Evolutionary conservation across 108 stramenopile species (phyloP).

Genomic region (Aureococcus anophagefferens): DNA sequence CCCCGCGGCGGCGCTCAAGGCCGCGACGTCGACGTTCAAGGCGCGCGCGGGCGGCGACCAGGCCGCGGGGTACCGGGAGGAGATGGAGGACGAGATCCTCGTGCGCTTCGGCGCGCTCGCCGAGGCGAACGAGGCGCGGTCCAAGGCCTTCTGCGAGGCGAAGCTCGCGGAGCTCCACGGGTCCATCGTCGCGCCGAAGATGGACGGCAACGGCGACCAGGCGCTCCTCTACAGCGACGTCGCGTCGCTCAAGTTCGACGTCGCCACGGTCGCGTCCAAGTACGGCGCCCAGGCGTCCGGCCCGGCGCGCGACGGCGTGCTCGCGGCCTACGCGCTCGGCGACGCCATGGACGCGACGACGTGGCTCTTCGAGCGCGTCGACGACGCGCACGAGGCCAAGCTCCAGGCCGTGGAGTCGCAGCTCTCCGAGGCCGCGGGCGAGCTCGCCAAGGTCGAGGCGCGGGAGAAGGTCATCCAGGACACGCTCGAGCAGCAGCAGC

Average conservation of each 20-base stretch:
- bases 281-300: not conserved
- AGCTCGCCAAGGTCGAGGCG: not conserved
- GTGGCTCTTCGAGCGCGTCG: not conserved
- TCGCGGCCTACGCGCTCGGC: not conserved
- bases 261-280: not conserved
- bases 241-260: not conserved
- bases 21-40: not conserved
- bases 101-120: not conserved
- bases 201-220: not conserved
- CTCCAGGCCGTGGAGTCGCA: not conserved
- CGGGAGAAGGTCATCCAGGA: not conserved
- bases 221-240: not conserved
- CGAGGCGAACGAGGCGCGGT: not conserved
- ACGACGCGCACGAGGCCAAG: not conserved
- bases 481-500: not conserved
- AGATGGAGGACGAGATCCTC: not conserved
- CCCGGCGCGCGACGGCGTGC: not conserved
- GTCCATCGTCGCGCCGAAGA: not conserved
- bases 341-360: not conserved
- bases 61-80: not conserved
- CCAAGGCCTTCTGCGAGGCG: not conserved
- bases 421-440: not conserved
- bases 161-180: not conserved
- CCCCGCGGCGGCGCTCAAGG: not conserved
- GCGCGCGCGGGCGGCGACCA: not conserved